Conservation (phyloP, 1,284 basidiomycete genomes). For the Hortiboletus rubellus region DNA sequence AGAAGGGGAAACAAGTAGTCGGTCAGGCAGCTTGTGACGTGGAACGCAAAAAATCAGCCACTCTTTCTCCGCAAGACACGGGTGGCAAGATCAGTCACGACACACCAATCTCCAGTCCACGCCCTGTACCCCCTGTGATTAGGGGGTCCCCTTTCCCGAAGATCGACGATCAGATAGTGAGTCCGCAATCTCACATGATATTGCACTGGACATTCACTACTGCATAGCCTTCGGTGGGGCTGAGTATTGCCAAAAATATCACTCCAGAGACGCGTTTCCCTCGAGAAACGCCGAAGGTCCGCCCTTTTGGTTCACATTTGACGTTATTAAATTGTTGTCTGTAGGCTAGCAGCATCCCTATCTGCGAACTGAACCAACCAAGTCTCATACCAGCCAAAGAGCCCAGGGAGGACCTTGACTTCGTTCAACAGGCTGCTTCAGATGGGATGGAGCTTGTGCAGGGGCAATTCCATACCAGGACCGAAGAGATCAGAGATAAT, state of each 20-base stretch:
- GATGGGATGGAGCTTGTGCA: not conserved
- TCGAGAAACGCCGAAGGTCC: conserved; percentile 15
- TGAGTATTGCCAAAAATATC: not conserved
- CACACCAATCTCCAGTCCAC: not conserved
- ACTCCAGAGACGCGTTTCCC: not conserved
- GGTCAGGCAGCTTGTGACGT: not conserved
- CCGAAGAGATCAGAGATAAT: not conserved
- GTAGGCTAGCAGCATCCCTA: conserved; percentile 8
- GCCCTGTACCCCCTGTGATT: not conserved
- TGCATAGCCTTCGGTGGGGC: conserved; percentile 5
- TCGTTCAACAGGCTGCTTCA: not conserved
- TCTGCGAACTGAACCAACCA: not conserved
- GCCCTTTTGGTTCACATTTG: conserved; percentile 1
- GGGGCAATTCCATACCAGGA: conserved; percentile 3
- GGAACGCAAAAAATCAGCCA: not conserved
- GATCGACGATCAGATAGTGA: conserved; percentile 9
- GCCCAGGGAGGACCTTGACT: not conserved
- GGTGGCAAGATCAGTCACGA: not conserved
- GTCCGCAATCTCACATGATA: not conserved
- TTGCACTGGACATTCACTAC: not conserved
- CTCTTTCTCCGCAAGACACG: not conserved
- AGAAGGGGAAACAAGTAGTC: conserved; percentile 4
- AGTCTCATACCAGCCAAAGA: not conserved
- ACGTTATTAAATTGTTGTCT: not conserved
- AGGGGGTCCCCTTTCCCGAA: not conserved